Evolutionary conservation across 2,329 filamentous ascomycete genomes (phyloP), one percentile per base, ranked within the genome.

Genomic region (Paracorniculantispora psalliotae): DNA sequence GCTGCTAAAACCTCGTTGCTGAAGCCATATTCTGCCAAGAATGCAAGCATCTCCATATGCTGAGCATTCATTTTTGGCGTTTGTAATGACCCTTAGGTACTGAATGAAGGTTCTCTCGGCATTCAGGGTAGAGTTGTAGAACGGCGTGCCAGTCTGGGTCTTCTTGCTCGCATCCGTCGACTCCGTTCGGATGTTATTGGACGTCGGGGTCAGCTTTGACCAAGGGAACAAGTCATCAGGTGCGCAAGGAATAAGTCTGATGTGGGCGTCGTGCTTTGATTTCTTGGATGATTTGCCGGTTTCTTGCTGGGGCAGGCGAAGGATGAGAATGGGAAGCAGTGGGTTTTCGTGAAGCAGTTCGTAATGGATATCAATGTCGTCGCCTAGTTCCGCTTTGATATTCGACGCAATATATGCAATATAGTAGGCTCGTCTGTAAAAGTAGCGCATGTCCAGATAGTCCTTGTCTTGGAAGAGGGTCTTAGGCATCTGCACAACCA

Each of bases 371-470:
- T 82, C 77, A 64, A 88, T 79, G 1, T 77, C 75, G 17, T 81
- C 72, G 4, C 75, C 76, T 48, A 86, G 73, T 3, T 81, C 75
- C 39, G 81, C 77, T 63, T 85, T 84, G 55, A 97, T 77, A 4
- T 83, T 85, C 30, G 84, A 85, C 15, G 91, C 86, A 59, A 97
- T 77, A 63, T 89, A 91, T 35, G 92, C 91, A 53, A 97, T 77
- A 69, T 96, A 97, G 73, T 93, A 97, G 13, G 94, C 90, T 63
- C 92, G 81, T 68, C 96, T 96, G 76, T 97, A 92, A 69, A 97
- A 96, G 75, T 96, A 97, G 62, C 94, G 85, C 77, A 94, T 82
- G 71, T 96, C 92, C 52, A 92, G 81, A 71, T 93, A 97, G 73
- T 99, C 94, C 74, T 97, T 97, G 47, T 96, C 90, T 68, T 96